Evolutionary conservation across 106 monocot genomes (phyloP).

Genomic region (Acorus calamus): DNA sequence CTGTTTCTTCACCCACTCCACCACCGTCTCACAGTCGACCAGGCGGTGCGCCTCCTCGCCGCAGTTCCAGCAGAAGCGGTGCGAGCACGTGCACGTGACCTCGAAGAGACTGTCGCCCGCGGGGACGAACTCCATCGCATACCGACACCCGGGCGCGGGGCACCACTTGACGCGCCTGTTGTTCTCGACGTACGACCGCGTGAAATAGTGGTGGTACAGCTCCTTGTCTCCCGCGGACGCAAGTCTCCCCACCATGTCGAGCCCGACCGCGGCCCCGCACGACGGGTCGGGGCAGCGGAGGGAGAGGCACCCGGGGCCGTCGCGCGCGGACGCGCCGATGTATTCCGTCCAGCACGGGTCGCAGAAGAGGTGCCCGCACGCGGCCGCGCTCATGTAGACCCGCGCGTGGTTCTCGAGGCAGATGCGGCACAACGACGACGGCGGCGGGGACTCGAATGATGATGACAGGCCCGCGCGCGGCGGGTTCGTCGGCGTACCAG

Average conservation of each 20-base stretch:
- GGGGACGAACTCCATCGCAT: not conserved
- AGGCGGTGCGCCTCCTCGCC: not conserved
- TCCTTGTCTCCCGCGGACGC: not conserved
- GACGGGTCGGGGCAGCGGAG: too few species aligned
- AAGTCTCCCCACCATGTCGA: too few species aligned
- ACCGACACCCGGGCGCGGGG: constrained; percentile 1
- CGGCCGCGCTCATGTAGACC: too few species aligned
- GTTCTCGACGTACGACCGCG: not conserved
- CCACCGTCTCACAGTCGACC: not conserved
- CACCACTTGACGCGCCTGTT: not conserved
- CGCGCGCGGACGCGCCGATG: too few species aligned
- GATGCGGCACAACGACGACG: too few species aligned
- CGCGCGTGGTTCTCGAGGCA: too few species aligned
- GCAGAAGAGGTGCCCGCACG: too few species aligned
- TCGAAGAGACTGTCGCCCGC: not conserved
- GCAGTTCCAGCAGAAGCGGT: not conserved
- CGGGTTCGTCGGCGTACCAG: too few species aligned
- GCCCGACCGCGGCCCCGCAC: not conserved
- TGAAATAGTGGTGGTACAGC: not conserved
- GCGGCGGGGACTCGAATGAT: too few species aligned
- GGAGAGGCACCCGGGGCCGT: too few species aligned
- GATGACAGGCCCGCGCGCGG: too few species aligned
- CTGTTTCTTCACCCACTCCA: not conserved
- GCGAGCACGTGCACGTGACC: not conserved
- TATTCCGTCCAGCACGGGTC: too few species aligned